Base-by-base conservation (phyloP, 495 filamentous ascomycete species). In the Aspergillus campestris region DNA sequence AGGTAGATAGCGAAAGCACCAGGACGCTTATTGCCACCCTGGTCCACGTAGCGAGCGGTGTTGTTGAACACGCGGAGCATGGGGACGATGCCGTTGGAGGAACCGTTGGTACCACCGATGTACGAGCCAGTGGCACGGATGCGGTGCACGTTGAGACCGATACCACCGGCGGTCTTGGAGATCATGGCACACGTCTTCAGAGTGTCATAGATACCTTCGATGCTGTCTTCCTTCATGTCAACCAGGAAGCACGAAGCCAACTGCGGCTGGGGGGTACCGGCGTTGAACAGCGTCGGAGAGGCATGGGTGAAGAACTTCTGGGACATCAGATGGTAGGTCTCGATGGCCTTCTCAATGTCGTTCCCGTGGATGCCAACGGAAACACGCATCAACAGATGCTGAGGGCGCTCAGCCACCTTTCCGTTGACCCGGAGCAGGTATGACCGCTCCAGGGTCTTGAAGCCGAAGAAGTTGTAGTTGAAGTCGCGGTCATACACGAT, bases 401-500 rank as follows among this genome's bases (percentile, higher is more conserved):
- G 92, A 38, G 92, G 92, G 51, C 92, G 80, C 75, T 98, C 92
- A 6, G 88, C 90, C 57, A 97, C 84, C 65, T 92, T 90, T 51
- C 89, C 90, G 53, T 95, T 76, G 45, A 95, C 82, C 45, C 89
- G 86, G 30, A 98, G 80, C 18, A 98, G 82, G 58, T 98, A 98
- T 60, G 92, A 97, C 40, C 92, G 83, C 75, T 98, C 92, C 34
- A 98, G 76, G 2, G 92, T 98, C 80, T 98, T 98, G 83, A 98
- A 98, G 45, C 92, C 92, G 48, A 98, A 98, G 73, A 89, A 98
- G 73, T 98, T 94, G 73, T 98, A 98, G 76, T 97, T 96, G 78
- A 98, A 98, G 61, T 98, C 92, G 45, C 92, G 83, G 69, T 98
- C 92, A 53, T 97, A 98, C 51, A 98, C 92, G 57, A 98, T 97